Conservation (phyloP, 371 early-diverging fungal genomes). For the Mortierella sp. region DNA sequence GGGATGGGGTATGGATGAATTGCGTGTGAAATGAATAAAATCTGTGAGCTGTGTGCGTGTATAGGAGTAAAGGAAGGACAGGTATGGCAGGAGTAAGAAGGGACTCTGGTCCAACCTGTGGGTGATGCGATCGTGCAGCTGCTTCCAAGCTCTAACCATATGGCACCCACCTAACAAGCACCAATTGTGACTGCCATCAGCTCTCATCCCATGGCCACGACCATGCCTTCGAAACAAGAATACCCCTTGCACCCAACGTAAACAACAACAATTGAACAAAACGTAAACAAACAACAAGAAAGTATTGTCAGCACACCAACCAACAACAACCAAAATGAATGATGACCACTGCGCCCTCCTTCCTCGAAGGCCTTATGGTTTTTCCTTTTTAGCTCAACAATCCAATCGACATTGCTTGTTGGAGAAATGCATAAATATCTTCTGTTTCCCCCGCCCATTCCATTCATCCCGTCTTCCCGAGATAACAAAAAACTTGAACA, state of each 20-base stretch:
- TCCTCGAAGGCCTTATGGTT: neutral
- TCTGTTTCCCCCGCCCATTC: neutral
- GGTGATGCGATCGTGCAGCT: no score
- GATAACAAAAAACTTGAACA: neutral
- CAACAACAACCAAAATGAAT: neutral
- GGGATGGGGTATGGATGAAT: neutral
- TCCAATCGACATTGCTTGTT: neutral
- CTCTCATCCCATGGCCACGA: no score
- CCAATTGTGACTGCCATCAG: no score
- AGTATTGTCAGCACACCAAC: no score
- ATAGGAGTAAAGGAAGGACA: no score
- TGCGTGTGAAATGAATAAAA: neutral
- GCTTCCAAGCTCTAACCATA: no score
- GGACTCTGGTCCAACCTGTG: no score
- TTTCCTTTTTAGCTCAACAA: slow-evolving; percentile 8
- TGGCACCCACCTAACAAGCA: no score
- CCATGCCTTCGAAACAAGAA: no score
- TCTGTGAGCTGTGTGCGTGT: neutral
- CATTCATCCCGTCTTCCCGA: neutral
- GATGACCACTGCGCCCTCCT: neutral
- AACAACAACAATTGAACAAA: neutral
- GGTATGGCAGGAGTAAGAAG: no score
- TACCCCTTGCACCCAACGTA: no score
- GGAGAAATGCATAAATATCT: slow-evolving; percentile 5
- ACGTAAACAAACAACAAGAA: slow-evolving; percentile 11